phyloP scores from a whole-genome alignment of 495 filamentous ascomycete genomes.

The Aspergillus bridgeri region DNA sequence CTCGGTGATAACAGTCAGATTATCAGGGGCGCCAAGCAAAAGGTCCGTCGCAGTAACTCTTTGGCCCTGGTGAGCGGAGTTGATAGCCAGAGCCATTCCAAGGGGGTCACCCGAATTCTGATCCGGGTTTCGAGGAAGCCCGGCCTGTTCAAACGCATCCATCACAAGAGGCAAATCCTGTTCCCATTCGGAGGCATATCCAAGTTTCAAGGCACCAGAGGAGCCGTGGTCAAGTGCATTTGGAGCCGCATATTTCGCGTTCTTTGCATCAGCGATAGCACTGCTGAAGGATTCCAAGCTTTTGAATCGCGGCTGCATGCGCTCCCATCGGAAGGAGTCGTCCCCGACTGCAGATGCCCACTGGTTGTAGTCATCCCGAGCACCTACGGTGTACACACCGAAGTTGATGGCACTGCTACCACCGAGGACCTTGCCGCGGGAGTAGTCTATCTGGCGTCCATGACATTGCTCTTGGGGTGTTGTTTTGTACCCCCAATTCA shows the following conservation, averaged over 20 bases:
- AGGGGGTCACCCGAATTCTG: conserved; percentile 60
- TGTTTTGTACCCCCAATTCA: conserved; percentile 63
- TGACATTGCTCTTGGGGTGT: conserved; percentile 49
- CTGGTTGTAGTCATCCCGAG: conserved; percentile 58
- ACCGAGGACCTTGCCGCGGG: conserved; percentile 57
- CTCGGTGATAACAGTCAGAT: conserved; percentile 50
- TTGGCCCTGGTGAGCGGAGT: conserved; percentile 43
- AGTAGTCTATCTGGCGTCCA: conserved; percentile 51
- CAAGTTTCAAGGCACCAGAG: conserved; percentile 44
- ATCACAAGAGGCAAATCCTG: conserved; percentile 43
- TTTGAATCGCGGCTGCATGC: conserved; percentile 46
- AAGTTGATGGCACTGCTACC: conserved; percentile 65
- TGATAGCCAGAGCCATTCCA: conserved; percentile 50
- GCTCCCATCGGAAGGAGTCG: conserved; percentile 49
- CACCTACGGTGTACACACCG: conserved; percentile 53
- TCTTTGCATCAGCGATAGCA: conserved; percentile 29
- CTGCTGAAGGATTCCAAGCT: conserved; percentile 52
- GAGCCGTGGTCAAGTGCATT: conserved; percentile 44
- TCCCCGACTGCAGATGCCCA: conserved; percentile 43
- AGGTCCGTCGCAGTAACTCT: conserved; percentile 53
- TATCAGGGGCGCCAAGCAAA: conserved; percentile 37
- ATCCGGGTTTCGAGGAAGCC: conserved; percentile 49
- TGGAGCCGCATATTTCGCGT: conserved; percentile 34
- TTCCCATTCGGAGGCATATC: conserved; percentile 48
- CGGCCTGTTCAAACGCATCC: conserved; percentile 42